Evolutionary conservation across 163 green algal species (phyloP), one percentile per base, ranked within the genome.

Genomic region (Coccomyxa subellipsoidea): DNA sequence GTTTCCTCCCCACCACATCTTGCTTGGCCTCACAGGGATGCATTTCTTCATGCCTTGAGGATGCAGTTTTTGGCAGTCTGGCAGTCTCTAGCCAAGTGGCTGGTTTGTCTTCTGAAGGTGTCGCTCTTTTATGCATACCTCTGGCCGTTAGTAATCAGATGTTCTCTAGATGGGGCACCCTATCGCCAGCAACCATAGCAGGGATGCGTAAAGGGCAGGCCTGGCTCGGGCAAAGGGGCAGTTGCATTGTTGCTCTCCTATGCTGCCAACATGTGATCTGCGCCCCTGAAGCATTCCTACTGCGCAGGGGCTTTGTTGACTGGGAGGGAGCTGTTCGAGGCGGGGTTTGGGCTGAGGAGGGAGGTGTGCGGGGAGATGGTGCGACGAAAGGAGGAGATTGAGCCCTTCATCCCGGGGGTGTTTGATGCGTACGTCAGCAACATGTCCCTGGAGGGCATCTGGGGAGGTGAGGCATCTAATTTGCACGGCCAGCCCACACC

Each of bases 401-500:
- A 73, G 66, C 66, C 66, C n/a, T 73, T 73, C 27, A 73, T 73
- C 21, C 27, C 66, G 27, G 66, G 66, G 29, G 2, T 73, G 2
- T 73, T 73, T 73, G 66, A 73, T 34, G 66, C 66, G 1, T 73
- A 73, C 7, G 66, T 73, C 29, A 34, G n/a, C 2, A 34, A 32
- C 66, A 73, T 73, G 66, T 32, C 66, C 66, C 66, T 73, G 27
- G 66, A 73, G 66, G 66, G 66, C 66, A 36, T 32, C 5, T 73
- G 66, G 66, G 66, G 66, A 73, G 66, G 66, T 73, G 66, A 36
- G 66, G 29, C 66, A 73, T 34, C 66, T 12, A 18, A 73, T 73
- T 3, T 73, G 66, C 29, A n/a, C n/a, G n/a, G n/a, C n/a, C n/a
- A n/a, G n/a, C n/a, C n/a, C n/a, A n/a, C n/a, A n/a, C n/a, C n/a